Evolutionary conservation across 495 filamentous ascomycete genomes (phyloP).

Genomic region (Bombardia bombarda): DNA sequence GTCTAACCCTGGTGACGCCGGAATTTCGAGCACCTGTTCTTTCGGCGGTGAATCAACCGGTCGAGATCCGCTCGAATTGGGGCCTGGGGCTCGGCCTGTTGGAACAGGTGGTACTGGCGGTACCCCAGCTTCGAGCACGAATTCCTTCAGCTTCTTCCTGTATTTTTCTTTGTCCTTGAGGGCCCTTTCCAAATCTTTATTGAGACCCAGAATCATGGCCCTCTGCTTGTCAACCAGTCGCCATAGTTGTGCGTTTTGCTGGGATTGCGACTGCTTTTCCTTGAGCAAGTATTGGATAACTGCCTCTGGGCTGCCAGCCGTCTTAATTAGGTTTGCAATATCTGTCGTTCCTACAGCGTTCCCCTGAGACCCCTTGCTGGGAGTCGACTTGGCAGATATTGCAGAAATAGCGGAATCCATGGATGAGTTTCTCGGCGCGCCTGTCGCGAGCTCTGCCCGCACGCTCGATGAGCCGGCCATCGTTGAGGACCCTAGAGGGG

Average conservation of each 20-base stretch:
- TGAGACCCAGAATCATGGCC: conserved; percentile 84
- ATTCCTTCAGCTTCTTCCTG: conserved; percentile 79
- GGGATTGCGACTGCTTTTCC: conserved; percentile 79
- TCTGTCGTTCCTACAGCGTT: conserved; percentile 45
- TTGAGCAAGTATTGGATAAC: conserved; percentile 82
- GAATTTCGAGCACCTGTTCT: conserved; percentile 27
- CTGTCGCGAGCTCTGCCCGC: conserved; percentile 21
- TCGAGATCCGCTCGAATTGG: conserved; percentile 2
- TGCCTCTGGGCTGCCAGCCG: conserved; percentile 84
- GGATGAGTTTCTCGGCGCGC: conserved; percentile 69
- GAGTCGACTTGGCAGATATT: conserved; percentile 59
- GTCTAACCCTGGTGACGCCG: conserved; percentile 35
- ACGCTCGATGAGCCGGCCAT: conserved; percentile 25
- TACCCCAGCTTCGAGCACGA: conserved; percentile 27
- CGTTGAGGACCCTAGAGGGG: conserved; percentile 13
- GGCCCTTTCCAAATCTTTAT: conserved; percentile 87
- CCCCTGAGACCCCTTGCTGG: conserved; percentile 58
- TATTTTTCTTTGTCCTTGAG: conserved; percentile 94
- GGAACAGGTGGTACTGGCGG: conserved; percentile 13
- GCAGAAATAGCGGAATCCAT: conserved; percentile 93
- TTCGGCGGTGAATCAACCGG: conserved; percentile 12
- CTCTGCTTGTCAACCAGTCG: conserved; percentile 93
- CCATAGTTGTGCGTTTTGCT: conserved; percentile 92
- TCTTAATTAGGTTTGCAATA: conserved; percentile 63
- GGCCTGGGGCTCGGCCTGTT: conserved; percentile 1